Base-by-base conservation (phyloP, 805 yeast genomes). In the Torulaspora maleeae region DNA sequence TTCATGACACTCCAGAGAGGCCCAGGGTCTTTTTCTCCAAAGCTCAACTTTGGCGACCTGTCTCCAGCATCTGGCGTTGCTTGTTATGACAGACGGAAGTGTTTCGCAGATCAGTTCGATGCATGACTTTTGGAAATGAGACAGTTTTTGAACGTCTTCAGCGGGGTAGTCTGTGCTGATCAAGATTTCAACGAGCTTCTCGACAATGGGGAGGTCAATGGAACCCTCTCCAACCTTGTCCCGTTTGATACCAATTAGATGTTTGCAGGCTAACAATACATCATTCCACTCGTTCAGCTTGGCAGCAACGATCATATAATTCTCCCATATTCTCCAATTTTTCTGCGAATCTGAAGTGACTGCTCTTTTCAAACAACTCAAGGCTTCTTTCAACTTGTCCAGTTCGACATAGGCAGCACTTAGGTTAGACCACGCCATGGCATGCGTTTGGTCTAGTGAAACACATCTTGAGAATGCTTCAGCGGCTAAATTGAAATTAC, bases 391-490 rank as follows among this genome's bases (percentile, higher is more conserved):
- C 16, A 77, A 64, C 63, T 86, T 85, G 43, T 76, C 82, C 42
- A 76, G 59, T 50, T 76, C 77, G 32, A 89, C 67, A 44, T 86
- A 73, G 0, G 96, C 82, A 9, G 93, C 81, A 4, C 95, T 88
- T 55, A 93, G 73, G 60, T 93, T 93, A 9, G 95, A 82, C 99
- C 99, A 93, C 2, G 95, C 79, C 59, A 80, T 80, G 1, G 90
- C 73, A 57, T 81, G 88, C 0, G 82, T 75, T 19, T 86, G 95
- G 61, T 89, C 96, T 30, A 90, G 62, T 0, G 95, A 72, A 27
- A 89, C 90, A 68, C 96, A 88, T 57, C 97, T 74, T 0, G 95
- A 83, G 61, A 93, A 90, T 0, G 96, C 96, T 60, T 86, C 95
- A 0, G 95, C 82, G 0, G 97, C 95, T 36, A 85, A 66, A 19